These are phyloP conservation scores for Rhododendron kiyosumense DNA, from an alignment of 148 eudicot species.

Conservation along the genomic window DNA sequence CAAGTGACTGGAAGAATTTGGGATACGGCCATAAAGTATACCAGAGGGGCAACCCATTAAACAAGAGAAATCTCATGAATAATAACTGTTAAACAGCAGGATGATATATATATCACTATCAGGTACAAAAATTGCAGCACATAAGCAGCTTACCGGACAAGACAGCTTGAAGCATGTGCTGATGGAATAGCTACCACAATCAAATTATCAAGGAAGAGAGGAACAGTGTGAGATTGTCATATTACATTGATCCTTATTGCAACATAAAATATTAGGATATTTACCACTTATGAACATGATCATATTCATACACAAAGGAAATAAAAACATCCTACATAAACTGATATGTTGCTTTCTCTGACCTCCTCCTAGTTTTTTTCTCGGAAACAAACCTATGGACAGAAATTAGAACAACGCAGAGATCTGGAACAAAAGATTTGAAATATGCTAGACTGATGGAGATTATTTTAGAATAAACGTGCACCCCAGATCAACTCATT, in stretches of 20 bases:
- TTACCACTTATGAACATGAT: neutral
- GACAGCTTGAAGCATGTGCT: neutral
- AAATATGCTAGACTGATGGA: neutral
- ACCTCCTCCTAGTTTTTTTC: neutral
- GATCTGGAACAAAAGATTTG: neutral
- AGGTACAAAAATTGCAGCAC: neutral
- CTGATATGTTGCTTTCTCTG: neutral
- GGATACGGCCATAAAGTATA: neutral
- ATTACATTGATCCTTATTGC: too few relatives aligned
- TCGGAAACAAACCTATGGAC: neutral
- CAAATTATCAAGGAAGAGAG: too few relatives aligned
- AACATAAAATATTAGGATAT: too few relatives aligned
- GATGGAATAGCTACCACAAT: too few relatives aligned
- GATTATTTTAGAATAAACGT: neutral
- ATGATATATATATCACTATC: neutral
- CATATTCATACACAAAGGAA: neutral
- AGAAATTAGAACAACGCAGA: neutral
- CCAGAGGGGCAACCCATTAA: neutral
- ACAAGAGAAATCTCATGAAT: neutral
- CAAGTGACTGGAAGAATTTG: neutral
- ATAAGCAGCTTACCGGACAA: neutral
- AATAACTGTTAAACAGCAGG: neutral
- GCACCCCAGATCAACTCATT: neutral
- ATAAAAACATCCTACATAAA: neutral
- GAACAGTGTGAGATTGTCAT: too few relatives aligned